Evolutionary conservation across 148 eudicot genomes (phyloP), one percentile per base, ranked within the genome.

Genomic region (Cornus kousa): DNA sequence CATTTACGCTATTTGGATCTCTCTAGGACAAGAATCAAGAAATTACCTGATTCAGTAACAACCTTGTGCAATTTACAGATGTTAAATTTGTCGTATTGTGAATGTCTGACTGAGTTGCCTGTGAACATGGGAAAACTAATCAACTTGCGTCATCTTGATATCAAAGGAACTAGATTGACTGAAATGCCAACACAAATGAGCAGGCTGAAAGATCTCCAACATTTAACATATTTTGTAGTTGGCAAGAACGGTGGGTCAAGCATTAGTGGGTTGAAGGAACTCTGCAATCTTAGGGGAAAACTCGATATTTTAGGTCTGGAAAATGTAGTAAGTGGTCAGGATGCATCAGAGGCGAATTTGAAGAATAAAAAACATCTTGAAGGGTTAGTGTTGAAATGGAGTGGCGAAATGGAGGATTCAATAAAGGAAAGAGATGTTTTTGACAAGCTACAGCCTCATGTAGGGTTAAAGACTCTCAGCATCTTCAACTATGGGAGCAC

Each of bases 41-140:
- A 33, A 0, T 31, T 77, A 40, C 84, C 84, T 31, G 67, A 53
- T 35, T 72, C 75, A 12, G 31, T 28, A 28, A 28, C 74, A 1
- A 59, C 28, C 17, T 68, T 81, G 22, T 72, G 77, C 53, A 71
- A 77, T 40, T 55, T 55, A 14, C 60, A 55, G 12, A 55, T 14
- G 12, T 14, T 55, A 11, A 10, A 3, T 8, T 14, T 55, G 14
- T 10, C 4, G 4, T 8, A 55, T 3, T 55, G 60, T 11, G 13
- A 55, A 3, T 8, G 3, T 55, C 60, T 55, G 9, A 10, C 4
- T 14, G 19, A 55, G 14, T 55, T 55, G 60, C 60, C 60, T 14
- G 14, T 14, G 12, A 11, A 28, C 28, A 28, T 28, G 28, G 28
- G 28, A 28, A 28, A 28, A 28, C 28, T 28, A 28, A 28, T 28